phyloP scores from a whole-genome alignment of 1,139 yeast genomes.

The Geotrichum citri-aurantii region DNA sequence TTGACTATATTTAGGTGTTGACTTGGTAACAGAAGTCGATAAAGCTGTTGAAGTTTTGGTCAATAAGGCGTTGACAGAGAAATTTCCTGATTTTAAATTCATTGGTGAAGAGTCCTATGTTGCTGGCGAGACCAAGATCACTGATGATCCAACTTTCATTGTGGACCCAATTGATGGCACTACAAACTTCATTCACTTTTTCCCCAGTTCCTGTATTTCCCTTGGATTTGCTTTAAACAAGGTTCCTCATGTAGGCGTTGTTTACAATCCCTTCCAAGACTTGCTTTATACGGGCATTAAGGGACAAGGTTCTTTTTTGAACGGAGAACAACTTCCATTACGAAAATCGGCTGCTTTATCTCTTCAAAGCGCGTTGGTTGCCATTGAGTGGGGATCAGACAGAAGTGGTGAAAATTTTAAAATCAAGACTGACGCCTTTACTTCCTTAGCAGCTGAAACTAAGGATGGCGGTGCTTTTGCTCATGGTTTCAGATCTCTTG shows the following conservation, averaged over 20 bases:
- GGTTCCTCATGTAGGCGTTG: conserved; percentile 52
- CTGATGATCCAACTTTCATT: conserved; percentile 52
- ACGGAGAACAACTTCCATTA: conserved; percentile 41
- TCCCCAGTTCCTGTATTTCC: conserved; percentile 56
- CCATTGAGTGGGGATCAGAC: conserved; percentile 55
- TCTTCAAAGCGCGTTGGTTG: conserved; percentile 49
- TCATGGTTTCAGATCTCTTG: conserved; percentile 54
- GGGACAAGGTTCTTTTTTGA: conserved; percentile 49
- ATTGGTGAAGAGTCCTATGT: conserved; percentile 55
- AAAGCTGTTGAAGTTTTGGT: conserved; percentile 49
- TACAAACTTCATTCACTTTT: conserved; percentile 54
- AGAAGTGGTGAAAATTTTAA: conserved; percentile 47
- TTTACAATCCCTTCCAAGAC: conserved; percentile 51
- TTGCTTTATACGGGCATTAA: conserved; percentile 46
- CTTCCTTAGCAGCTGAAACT: conserved; percentile 41
- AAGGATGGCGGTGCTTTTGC: conserved; percentile 45
- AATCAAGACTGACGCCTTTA: conserved; percentile 45
- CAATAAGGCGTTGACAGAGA: conserved; percentile 33
- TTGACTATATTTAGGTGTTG: conserved; percentile 39
- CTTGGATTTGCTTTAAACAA: conserved; percentile 48
- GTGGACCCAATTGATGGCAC: conserved; percentile 63
- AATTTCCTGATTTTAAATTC: conserved; percentile 46
- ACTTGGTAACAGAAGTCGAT: conserved; percentile 54
- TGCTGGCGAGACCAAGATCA: conserved; percentile 42
- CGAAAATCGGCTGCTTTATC: conserved; percentile 37